Base-by-base conservation (phyloP, 495 filamentous ascomycete species). In the Glarea lozoyensis region DNA sequence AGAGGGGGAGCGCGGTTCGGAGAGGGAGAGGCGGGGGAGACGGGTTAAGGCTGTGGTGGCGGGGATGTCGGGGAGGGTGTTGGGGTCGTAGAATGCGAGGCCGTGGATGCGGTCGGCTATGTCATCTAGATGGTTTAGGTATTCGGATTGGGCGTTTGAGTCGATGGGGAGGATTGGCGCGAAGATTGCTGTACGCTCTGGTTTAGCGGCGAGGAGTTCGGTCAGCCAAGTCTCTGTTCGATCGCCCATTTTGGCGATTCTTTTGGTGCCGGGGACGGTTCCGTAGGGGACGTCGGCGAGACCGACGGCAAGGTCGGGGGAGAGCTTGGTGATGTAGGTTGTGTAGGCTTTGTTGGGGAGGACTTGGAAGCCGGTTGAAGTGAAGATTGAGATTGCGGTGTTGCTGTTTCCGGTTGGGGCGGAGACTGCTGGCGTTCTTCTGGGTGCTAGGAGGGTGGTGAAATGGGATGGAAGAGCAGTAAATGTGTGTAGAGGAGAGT, bases 161-260 rank as follows among this genome's bases (percentile, higher is more conserved):
- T 78, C 68, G 6, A 95, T 63, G 1, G 89, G 86, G 10, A 94
- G 65, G 0, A 95, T 59, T 0, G 89, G 85, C 1, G 89, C 89
- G 56, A 95, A 94, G 33, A 88, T 70, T 2, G 64, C 55, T 15
- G 61, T 57, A 10, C 65, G 63, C 0, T 59, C 51, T 11, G 60
- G 48, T 15, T 57, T 53, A 3, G 58, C 31, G 3, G 64, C 61
- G 27, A 79, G 66, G 22, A 90, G 58, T 27, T 79, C 67, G 13
- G 71, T 68, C 15, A 87, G 69, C 77, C 79, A 94, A 10, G 68
- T 65, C 52, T 85, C 79, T 0, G 87, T 93, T 37, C 92, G 67
- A 50, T 93, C 87, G 2, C 76, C 81, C 84, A 96, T 96, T 59
- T 84, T 88, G 7, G 74, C 73, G 15, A 75, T 72, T 24, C 88